Conservation (phyloP, 148 eudicot species). For the Gaultheria prostrata region DNA sequence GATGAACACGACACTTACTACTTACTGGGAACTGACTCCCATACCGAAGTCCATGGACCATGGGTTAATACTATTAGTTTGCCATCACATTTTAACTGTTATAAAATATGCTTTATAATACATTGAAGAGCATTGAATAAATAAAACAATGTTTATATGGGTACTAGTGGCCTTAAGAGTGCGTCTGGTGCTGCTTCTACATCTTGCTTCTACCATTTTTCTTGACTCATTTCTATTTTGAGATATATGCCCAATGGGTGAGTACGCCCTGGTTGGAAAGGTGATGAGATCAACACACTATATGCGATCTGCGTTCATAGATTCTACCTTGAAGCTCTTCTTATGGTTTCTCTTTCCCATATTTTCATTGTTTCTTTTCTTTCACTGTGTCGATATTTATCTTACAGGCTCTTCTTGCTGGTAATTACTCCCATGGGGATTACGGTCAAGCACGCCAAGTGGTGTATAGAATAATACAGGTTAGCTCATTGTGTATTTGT, state of each 20-base stretch:
- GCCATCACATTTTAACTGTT: neutral
- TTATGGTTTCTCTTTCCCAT: neutral
- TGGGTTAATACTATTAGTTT: neutral
- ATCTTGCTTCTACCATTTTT: neutral
- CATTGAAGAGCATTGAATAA: neutral
- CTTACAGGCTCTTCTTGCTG: slow-evolving; percentile 81
- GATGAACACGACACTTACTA: neutral
- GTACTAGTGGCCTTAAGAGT: neutral
- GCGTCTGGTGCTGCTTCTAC: neutral
- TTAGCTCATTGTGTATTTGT: slow-evolving; percentile 24
- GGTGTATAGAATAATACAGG: slow-evolving; percentile 77
- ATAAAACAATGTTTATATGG: neutral
- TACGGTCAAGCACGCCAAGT: slow-evolving; percentile 71
- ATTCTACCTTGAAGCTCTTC: too few relatives aligned
- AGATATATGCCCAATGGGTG: neutral
- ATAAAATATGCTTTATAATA: neutral
- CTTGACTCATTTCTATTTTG: neutral
- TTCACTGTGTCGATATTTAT: neutral
- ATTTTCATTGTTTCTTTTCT: neutral
- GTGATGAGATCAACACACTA: too few relatives aligned
- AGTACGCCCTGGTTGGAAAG: too few relatives aligned
- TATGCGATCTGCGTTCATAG: too few relatives aligned
- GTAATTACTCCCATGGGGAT: slow-evolving; percentile 65
- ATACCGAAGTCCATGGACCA: neutral
- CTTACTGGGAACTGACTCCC: neutral